Percentiles rank a stretch among this genome's conserved stretches.
Conservation (phyloP, 345 rosid genomes). For the Salix suchowensis region DNA sequence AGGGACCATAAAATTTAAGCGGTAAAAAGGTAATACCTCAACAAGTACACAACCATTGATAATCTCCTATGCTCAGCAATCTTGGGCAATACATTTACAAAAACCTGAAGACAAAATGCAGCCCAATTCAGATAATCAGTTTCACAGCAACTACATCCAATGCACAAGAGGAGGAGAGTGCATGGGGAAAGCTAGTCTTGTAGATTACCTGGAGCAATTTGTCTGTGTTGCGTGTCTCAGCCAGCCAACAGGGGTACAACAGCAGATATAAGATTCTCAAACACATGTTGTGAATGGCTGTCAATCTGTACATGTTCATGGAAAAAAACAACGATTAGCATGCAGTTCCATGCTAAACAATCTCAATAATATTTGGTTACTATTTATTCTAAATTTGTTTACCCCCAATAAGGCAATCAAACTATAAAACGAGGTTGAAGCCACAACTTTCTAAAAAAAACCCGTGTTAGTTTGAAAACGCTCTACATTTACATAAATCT, state of each 20-base stretch:
- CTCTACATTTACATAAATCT: neutral
- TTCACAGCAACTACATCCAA: constrained; percentile 1
- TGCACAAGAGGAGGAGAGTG: neutral
- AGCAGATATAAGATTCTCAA: constrained; percentile 74
- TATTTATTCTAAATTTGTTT: too few relatives aligned
- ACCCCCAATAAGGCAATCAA: too few relatives aligned
- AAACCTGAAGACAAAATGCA: constrained; percentile 44
- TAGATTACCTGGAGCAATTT: constrained; percentile 63
- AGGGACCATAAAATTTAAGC: constrained; percentile 1
- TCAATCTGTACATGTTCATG: constrained; percentile 46
- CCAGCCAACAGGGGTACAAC: constrained; percentile 82
- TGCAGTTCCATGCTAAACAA: neutral
- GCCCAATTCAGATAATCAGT: neutral
- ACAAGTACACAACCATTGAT: constrained; percentile 54
- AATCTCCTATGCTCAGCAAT: constrained; percentile 75
- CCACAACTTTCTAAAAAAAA: too few relatives aligned
- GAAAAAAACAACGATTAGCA: neutral
- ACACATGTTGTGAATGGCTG: constrained; percentile 61
- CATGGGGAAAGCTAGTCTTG: neutral
- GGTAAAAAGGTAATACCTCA: constrained; percentile 50
- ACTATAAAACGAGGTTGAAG: too few relatives aligned
- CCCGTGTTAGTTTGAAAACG: too few relatives aligned
- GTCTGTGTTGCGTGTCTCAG: constrained; percentile 47
- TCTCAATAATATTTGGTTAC: too few relatives aligned
- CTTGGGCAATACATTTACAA: constrained; percentile 71